Percentiles rank a stretch among this genome's conserved stretches.
These are phyloP conservation scores for Calonectria hawksworthii DNA, from an alignment of 2,329 filamentous ascomycete genomes.

Conservation along the genomic window DNA sequence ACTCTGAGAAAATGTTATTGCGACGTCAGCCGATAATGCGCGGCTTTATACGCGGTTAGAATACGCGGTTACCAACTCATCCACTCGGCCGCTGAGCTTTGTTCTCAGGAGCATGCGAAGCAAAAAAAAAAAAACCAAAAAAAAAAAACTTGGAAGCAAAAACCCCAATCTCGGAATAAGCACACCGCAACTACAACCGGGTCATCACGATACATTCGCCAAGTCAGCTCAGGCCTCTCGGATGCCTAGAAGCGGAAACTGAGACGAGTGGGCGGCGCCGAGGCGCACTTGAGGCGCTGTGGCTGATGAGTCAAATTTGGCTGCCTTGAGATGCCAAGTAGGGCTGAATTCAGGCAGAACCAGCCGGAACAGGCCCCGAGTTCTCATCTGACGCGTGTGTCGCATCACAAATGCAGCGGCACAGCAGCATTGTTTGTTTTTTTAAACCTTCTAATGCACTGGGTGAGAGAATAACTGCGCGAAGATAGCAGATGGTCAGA, in stretches of 20 bases:
- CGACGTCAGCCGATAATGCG: neutral
- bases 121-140: neutral
- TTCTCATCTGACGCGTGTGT: neutral
- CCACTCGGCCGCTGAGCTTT: neutral
- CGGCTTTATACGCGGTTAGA: neutral
- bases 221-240: neutral
- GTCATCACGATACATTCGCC: constrained; percentile 12
- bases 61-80: neutral
- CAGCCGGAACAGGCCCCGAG: neutral
- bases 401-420: neutral
- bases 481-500: neutral
- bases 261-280: neutral
- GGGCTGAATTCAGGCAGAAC: constrained; percentile 10
- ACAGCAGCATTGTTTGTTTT: neutral
- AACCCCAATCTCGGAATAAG: no score
- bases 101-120: neutral
- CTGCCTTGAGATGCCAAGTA: constrained; percentile 6
- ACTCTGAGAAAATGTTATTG: neutral
- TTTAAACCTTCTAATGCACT: neutral
- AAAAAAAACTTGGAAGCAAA: neutral
- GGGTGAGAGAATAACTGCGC: neutral
- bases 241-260: neutral
- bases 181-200: neutral
- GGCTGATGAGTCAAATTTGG: constrained; percentile 18
- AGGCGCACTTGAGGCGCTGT: neutral